These are phyloP conservation scores for Acer saccharum DNA, from an alignment of 345 rosid genomes.

Conservation along the genomic window DNA sequence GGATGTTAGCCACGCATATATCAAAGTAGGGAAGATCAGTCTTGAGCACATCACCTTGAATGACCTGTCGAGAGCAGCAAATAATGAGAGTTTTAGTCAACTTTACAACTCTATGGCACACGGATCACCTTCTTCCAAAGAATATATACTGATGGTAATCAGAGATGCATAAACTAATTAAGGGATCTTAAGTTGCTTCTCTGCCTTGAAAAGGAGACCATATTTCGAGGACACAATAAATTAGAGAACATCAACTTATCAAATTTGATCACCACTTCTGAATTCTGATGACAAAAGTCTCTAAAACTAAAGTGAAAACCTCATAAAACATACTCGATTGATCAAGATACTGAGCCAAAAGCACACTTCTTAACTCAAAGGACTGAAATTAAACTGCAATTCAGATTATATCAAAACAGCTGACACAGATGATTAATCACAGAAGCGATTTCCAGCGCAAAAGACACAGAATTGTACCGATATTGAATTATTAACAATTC, in stretches of 20 bases:
- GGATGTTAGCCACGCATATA: constrained; percentile 91
- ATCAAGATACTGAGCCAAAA: neutral
- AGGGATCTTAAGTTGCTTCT: neutral
- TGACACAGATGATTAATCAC: neutral
- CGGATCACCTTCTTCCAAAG: neutral
- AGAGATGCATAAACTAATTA: neutral
- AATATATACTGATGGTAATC: neutral
- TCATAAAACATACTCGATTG: neutral
- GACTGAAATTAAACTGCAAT: neutral
- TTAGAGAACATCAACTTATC: neutral
- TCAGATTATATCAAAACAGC: neutral
- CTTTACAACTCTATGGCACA: neutral
- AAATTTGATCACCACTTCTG: neutral
- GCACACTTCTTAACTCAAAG: neutral
- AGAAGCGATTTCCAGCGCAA: neutral
- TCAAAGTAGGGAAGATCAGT: constrained; percentile 89
- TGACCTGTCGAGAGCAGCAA: constrained; percentile 46
- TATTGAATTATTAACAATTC: neutral
- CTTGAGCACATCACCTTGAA: constrained; percentile 89
- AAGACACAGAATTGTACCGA: neutral
- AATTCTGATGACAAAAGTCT: neutral
- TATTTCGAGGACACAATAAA: neutral
- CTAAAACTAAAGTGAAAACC: neutral
- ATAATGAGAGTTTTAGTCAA: neutral
- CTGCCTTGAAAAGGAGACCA: neutral